Conservation (phyloP, 306 rosid genomes). For the Castanospermum australe region DNA sequence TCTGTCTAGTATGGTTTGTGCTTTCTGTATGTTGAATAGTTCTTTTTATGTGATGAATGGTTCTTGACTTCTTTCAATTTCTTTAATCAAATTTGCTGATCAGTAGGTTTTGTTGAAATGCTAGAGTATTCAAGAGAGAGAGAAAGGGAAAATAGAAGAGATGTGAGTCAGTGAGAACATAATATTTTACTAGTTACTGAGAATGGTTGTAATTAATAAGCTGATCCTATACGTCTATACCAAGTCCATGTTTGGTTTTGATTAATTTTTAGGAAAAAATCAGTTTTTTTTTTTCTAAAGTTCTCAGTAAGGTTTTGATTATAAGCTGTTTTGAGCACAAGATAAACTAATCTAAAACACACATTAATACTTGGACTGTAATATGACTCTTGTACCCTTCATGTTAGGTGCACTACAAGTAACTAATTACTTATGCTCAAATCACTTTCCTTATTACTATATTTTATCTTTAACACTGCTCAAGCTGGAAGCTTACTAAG, state of each 20-base stretch:
- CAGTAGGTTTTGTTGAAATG: not conserved
- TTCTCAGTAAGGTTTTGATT: too few species aligned
- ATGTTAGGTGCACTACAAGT: not conserved
- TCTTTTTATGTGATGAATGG: not conserved
- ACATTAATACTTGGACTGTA: too few species aligned
- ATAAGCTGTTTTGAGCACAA: too few species aligned
- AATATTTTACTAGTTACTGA: not conserved
- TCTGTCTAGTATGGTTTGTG: not conserved
- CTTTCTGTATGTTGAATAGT: not conserved
- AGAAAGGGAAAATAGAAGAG: not conserved
- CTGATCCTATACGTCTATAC: not conserved
- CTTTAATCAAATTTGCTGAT: not conserved
- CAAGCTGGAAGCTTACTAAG: not conserved
- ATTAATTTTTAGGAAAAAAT: too few species aligned
- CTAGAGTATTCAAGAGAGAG: not conserved
- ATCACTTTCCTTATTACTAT: not conserved
- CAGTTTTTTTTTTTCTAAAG: too few species aligned
- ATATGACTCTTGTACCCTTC: not conserved
- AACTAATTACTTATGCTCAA: not conserved
- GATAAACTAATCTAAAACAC: too few species aligned
- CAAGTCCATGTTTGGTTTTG: too few species aligned
- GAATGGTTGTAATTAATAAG: not conserved
- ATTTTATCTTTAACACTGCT: not conserved
- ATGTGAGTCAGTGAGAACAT: not conserved
- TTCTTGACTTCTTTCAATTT: constrained; percentile 14